Evolutionary conservation across 202 grass and related monocot species (phyloP).

Genomic region (Brachypodium distachyon): DNA sequence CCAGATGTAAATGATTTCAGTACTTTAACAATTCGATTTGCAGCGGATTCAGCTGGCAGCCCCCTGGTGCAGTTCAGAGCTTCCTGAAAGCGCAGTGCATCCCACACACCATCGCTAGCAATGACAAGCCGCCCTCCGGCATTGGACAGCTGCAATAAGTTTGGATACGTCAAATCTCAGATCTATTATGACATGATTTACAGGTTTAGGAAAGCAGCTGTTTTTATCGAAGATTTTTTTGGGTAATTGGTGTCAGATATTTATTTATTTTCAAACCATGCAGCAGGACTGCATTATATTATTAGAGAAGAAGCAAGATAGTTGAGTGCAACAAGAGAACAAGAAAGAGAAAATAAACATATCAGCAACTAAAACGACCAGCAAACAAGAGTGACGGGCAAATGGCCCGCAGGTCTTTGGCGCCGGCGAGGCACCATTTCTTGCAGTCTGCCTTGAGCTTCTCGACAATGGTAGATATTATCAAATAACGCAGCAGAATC

Average conservation of each 20-base stretch:
- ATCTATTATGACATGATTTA: conserved; percentile 1
- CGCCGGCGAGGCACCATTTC: no score
- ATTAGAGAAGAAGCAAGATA: no score
- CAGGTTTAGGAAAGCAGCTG: background rate
- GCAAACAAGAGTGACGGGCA: no score
- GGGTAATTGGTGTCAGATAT: conserved; percentile 1
- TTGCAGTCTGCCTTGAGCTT: no score
- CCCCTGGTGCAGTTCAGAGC: conserved; percentile 69
- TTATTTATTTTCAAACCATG: conserved; percentile 24
- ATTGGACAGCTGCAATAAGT: conserved; percentile 74
- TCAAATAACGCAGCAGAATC: conserved; percentile 20
- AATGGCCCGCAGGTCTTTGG: no score
- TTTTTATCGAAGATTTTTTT: conserved; percentile 27
- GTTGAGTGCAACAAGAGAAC: no score
- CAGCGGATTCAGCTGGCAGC: conserved; percentile 78
- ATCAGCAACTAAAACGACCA: no score
- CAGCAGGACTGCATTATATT: no score
- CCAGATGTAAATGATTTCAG: conserved; percentile 11
- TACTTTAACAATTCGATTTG: conserved; percentile 86
- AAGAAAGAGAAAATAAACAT: no score
- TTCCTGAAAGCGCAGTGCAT: conserved; percentile 72
- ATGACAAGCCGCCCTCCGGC: conserved; percentile 88
- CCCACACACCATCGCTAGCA: conserved; percentile 95
- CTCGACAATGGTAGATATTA: no score
- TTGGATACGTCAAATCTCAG: conserved; percentile 19